A percentile compares a stretch with the other conserved stretches of the same genome.
Evolutionary conservation across 2,329 filamentous ascomycete species (phyloP).

Genomic region (Clonostachys chloroleuca): DNA sequence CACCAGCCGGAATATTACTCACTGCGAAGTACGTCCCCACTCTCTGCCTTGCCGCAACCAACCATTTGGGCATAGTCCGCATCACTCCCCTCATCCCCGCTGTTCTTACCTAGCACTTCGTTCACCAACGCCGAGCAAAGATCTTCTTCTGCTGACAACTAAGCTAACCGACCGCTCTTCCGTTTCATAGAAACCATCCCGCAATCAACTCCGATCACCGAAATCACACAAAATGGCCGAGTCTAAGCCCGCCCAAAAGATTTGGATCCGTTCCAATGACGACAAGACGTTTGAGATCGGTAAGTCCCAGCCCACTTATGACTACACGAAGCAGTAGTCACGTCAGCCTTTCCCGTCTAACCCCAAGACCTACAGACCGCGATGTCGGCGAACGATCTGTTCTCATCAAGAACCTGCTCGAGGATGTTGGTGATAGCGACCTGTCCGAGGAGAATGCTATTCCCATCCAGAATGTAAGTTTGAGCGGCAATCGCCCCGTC

Average conservation of each 20-base stretch:
- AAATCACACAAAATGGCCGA: slow-evolving; percentile 27
- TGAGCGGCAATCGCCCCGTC: slow-evolving; percentile 2
- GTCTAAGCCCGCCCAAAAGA: slow-evolving; percentile 26
- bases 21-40: no score
- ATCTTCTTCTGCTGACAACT: no score
- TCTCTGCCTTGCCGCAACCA: no score
- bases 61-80: no score
- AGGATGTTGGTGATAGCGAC: slow-evolving; percentile 73
- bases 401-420: slow-evolving; percentile 97
- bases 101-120: no score
- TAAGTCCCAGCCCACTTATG: slow-evolving; percentile 22
- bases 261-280: slow-evolving; percentile 50
- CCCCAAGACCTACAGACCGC: slow-evolving; percentile 53
- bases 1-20: no score
- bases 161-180: not conserved
- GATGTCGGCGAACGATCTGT: slow-evolving; percentile 86
- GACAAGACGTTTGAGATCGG: slow-evolving; percentile 38
- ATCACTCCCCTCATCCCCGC: no score
- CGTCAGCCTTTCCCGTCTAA: not conserved
- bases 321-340: no score
- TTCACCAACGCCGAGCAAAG: no score
- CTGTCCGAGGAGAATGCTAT: slow-evolving; percentile 61
- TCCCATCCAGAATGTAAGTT: slow-evolving; percentile 75
- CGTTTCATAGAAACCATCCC: not conserved
- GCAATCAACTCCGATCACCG: not conserved